Base-by-base conservation (phyloP, 345 rosid genomes). In the Eucalyptus fibrosa region DNA sequence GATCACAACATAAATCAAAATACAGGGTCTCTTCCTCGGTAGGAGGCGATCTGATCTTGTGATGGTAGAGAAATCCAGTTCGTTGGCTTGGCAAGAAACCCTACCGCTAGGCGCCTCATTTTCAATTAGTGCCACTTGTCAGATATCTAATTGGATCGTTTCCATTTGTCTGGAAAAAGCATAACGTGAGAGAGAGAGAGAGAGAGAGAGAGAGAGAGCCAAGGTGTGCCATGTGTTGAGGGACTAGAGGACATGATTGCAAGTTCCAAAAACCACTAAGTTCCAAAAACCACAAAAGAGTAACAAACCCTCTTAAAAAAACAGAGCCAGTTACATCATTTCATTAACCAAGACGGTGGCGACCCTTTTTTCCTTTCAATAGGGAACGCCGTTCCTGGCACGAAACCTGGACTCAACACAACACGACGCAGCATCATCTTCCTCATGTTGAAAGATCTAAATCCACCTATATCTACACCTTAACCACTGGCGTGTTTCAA, bases 401-500 rank as follows among this genome's bases (percentile, higher is more conserved):
- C 91, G 91, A 88, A 89, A 87, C 62, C 67, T 82, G 67, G 90
- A 50, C 88, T 67, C 87, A 56, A 89, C n/a, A 3, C 9, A 50
- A 80, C 51, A 50, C 50, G 77, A 77, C 47, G 24, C 85, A 12
- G 26, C 83, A 34, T 11, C 83, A 40, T 37, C 47, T 40, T 21
- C 83, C 47, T 40, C 83, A 11, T 1, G 47, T 77, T 40, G 85
- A 77, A 21, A 40, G 85, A 77, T 37, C 47, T 77, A 77, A 89
- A 83, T 85, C 62, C 86, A 44, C 72, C 80, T 89, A 77, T 89
- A 83, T 89, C 89, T 86, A 81, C 50, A 69, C 81, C 89, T 92
- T 86, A 90, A 92, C 93, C 87, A 81, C 26, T 44, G 90, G 86
- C 91, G 91, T 88, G 30, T 40, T 91, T 90, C 50, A 40, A 62